These are phyloP conservation scores for Citrullus mucosospermus DNA, from an alignment of 306 rosid genomes.

Conservation along the genomic window DNA sequence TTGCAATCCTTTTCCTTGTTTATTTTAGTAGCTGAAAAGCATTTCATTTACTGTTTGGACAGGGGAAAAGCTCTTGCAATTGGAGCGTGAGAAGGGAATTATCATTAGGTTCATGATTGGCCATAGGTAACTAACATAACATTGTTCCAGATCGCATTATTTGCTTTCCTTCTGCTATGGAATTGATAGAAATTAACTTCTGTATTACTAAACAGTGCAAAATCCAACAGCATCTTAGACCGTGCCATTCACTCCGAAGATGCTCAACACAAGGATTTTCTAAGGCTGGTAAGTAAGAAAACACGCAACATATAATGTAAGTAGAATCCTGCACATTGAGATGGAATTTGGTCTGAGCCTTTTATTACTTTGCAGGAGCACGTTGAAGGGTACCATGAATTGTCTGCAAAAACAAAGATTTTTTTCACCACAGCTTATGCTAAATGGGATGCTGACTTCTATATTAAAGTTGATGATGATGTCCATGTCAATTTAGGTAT, in stretches of 20 bases:
- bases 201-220: slow-evolving; percentile 49
- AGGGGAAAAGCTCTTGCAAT: slow-evolving; percentile 75
- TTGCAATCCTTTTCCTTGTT: neutral
- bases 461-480: slow-evolving; percentile 9
- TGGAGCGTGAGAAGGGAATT: slow-evolving; percentile 94
- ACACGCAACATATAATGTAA: neutral
- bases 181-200: slow-evolving; percentile 19
- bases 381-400: slow-evolving; percentile 2
- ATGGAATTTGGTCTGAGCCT: neutral
- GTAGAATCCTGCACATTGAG: slow-evolving; percentile 9
- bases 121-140: slow-evolving; percentile 45
- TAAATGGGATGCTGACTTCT: slow-evolving; percentile 10
- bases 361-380: neutral
- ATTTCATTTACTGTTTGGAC: slow-evolving; percentile 18
- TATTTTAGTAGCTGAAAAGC: neutral
- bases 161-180: neutral
- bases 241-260: slow-evolving; percentile 94
- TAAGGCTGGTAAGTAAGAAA: slow-evolving; percentile 42
- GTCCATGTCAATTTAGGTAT: slow-evolving; percentile 8
- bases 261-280: slow-evolving; percentile 58
- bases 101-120: slow-evolving; percentile 94
- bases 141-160: neutral
- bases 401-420: slow-evolving; percentile 8
- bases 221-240: slow-evolving; percentile 89
- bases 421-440: slow-evolving; percentile 5